Percentiles rank a stretch among this genome's conserved stretches.
Evolutionary conservation across 1,284 basidiomycete genomes (phyloP).

Genomic region (Malassezia obtusa): DNA sequence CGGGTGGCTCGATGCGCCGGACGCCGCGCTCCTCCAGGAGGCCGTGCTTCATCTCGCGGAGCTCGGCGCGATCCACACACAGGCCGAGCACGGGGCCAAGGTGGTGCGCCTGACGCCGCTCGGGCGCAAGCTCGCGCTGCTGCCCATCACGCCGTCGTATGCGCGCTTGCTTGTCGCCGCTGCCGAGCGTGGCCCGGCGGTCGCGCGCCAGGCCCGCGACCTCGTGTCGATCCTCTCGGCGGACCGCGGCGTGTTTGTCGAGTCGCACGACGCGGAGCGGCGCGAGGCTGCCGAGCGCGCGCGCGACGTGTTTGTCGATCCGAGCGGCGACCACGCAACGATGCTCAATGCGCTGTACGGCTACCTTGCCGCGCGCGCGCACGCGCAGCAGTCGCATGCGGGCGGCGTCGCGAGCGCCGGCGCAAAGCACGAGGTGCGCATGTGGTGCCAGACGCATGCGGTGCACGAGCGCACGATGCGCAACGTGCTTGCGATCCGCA

Average conservation of each 20-base stretch:
- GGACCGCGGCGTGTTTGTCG: constrained; percentile 31
- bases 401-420: background rate
- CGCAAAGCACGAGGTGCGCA: constrained; percentile 11
- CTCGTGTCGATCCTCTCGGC: constrained; percentile 41
- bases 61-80: constrained; percentile 31
- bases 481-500: constrained; percentile 35
- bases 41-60: constrained; percentile 35
- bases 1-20: constrained; percentile 41
- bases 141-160: constrained; percentile 38
- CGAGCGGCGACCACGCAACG: constrained; percentile 40
- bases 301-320: constrained; percentile 26
- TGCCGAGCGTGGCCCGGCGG: constrained; percentile 22
- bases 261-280: constrained; percentile 26
- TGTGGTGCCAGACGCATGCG: constrained; percentile 40
- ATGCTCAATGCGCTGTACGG: constrained; percentile 43
- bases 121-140: constrained; percentile 32
- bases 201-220: constrained; percentile 33
- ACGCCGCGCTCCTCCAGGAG: constrained; percentile 21
- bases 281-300: constrained; percentile 49
- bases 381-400: background rate
- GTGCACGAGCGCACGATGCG: constrained; percentile 34
- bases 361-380: constrained; percentile 22
- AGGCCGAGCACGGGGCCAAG: background rate
- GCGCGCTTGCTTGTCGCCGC: constrained; percentile 39
- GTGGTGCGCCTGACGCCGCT: constrained; percentile 26